Percentiles rank a stretch among this genome's conserved stretches.
Evolutionary conservation across 495 filamentous ascomycete species (phyloP).

Genomic region (Penicillium subrubescens): DNA sequence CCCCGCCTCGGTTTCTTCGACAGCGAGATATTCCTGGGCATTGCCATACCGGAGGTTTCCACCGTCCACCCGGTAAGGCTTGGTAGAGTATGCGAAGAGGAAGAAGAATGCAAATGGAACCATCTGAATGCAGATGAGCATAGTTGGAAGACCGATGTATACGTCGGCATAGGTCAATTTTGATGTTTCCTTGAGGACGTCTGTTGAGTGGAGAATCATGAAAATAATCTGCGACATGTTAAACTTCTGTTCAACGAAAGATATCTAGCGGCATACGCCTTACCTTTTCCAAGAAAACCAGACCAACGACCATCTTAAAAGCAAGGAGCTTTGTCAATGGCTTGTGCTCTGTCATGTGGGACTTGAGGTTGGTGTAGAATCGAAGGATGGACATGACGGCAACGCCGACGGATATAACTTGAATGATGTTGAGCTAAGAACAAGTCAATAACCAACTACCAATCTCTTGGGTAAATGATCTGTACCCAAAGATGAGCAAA

Average conservation of each 20-base stretch:
- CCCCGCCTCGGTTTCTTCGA: background rate
- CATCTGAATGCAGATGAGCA: conserved; percentile 41
- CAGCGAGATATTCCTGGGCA: conserved; percentile 7
- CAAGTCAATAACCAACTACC: background rate
- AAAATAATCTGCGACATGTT: conserved; percentile 26
- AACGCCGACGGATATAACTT: conserved; percentile 24
- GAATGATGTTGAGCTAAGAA: conserved; percentile 26
- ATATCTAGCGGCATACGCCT: background rate
- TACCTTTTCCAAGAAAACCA: conserved; percentile 32
- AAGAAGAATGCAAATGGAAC: conserved; percentile 37
- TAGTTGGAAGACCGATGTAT: conserved; percentile 33
- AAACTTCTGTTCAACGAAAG: background rate
- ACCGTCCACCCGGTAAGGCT: conserved; percentile 17
- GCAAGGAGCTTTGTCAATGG: conserved; percentile 34
- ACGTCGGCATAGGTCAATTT: conserved; percentile 36
- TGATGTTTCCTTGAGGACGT: conserved; percentile 21
- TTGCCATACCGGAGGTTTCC: background rate
- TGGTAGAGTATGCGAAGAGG: conserved; percentile 32
- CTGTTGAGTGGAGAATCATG: conserved; percentile 30
- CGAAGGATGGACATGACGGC: conserved; percentile 28
- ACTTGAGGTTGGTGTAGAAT: conserved; percentile 30
- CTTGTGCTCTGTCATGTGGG: conserved; percentile 22
- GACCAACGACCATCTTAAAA: conserved; percentile 38
- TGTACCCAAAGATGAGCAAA: conserved; percentile 43
- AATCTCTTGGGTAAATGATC: background rate